phyloP scores from a whole-genome alignment of 225 moss, liverwort and hornwort species.

The Marchantia paleacea region DNA sequence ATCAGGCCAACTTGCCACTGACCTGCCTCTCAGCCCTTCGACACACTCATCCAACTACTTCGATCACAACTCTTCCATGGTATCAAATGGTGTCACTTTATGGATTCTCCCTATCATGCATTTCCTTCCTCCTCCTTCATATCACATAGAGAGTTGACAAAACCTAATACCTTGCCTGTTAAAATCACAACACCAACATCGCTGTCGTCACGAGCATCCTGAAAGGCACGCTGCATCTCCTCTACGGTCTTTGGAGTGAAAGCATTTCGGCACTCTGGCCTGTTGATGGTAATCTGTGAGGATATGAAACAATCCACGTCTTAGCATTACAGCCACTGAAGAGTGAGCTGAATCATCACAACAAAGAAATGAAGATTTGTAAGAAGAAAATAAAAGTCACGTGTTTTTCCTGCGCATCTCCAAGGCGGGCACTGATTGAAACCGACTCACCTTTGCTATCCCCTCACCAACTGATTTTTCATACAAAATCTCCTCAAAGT shows the following conservation, averaged over 20 bases:
- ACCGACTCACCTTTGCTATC: constrained; percentile 67
- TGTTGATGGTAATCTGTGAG: constrained; percentile 88
- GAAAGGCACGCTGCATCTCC: constrained; percentile 75
- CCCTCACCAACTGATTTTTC: constrained; percentile 74
- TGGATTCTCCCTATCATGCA: neutral
- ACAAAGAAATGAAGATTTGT: neutral
- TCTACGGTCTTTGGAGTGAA: constrained; percentile 82
- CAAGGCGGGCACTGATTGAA: neutral
- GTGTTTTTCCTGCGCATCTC: neutral
- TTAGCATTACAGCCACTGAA: too few species aligned
- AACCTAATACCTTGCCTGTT: constrained; percentile 77
- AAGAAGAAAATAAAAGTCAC: neutral
- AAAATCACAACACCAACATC: constrained; percentile 86
- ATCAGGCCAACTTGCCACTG: neutral
- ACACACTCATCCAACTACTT: too few species aligned
- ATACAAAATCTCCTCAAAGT: constrained; percentile 75
- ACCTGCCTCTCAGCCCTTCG: neutral
- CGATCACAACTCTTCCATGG: neutral
- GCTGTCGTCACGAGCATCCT: constrained; percentile 80
- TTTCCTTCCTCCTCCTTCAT: too few species aligned
- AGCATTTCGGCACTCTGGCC: constrained; percentile 85
- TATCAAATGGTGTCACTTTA: neutral
- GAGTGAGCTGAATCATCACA: neutral
- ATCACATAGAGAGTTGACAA: neutral
- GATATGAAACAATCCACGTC: neutral